Base-by-base conservation (phyloP, 2,329 filamentous ascomycete genomes). In the Phoma herbarum region DNA sequence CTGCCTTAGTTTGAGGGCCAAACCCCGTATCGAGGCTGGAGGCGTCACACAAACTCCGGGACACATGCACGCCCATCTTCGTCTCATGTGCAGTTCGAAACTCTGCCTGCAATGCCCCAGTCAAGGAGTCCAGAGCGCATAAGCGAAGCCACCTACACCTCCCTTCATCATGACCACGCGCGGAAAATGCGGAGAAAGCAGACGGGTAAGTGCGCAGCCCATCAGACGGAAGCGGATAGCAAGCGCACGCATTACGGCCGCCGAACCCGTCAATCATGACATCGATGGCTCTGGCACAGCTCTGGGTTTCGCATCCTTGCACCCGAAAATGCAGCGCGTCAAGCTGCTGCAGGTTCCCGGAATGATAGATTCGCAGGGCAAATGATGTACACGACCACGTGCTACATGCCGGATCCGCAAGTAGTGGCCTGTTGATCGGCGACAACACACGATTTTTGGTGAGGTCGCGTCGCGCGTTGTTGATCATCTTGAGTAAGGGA, bases 341-440 rank as follows among this genome's bases (percentile, higher is more conserved):
- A 39, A 39, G 42, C 31, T 44, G 47, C 52, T 50, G 45, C 59
- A 61, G 59, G 52, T 45, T 52, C 26, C 50, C 51, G 56, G 51
- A 59, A 59, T 2, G 39, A 59, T 54, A 46, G 23, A 54, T 42
- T 59, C 56, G 56, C 50, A 59, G 31, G 44, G 56, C 26, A 54
- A 51, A 52, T 45, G 47, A 52, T 59, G 23, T 14, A 14, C 52
- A 25, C 20, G 9, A 16, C 44, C 59, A 62, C 59, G 56, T 62
- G 59, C 47, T 49, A 11, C 37, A 44, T 2, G 46, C 23, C 48
- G 44, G 44, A 52, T 59, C 43, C 50, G 52, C 56, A 50, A 16
- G 5, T 22, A 31, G 28, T 31, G 18, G n/a, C 18, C 44, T 46
- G 18, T 16, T 49, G 25, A 59, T 59, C 50, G 50, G 45, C 33